phyloP scores from a whole-genome alignment of 805 yeast species.

The Wickerhamiella brachini region DNA sequence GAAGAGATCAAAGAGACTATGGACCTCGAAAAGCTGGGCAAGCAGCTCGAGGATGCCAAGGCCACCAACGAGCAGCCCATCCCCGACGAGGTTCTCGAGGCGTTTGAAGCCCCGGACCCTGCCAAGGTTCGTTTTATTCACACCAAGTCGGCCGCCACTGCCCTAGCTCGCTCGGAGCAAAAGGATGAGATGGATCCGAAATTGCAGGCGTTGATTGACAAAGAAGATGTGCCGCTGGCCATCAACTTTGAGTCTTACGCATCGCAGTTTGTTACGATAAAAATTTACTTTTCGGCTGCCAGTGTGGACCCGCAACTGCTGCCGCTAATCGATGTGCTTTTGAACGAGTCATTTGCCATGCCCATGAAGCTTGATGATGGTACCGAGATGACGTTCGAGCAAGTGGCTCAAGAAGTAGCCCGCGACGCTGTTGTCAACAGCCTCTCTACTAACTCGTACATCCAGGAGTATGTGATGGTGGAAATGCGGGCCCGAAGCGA shows the following conservation, averaged over 20 bases:
- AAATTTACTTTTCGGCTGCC: conserved; percentile 44
- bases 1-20: conserved; percentile 36
- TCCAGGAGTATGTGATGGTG: conserved; percentile 53
- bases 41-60: conserved; percentile 47
- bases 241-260: conserved; percentile 67
- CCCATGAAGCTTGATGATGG: conserved; percentile 59
- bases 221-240: conserved; percentile 41
- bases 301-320: conserved; percentile 38
- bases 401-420: conserved; percentile 60
- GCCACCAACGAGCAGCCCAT: conserved; percentile 58
- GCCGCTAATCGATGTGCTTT: conserved; percentile 48
- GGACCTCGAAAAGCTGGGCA: conserved; percentile 42
- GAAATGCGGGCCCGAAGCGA: conserved; percentile 45
- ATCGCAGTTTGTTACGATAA: conserved; percentile 65
- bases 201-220: conserved; percentile 16
- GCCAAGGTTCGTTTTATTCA: conserved; percentile 56
- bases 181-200: conserved; percentile 4
- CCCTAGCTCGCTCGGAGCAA: conserved; percentile 25
- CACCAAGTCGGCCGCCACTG: conserved; percentile 51
- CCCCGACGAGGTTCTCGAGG: conserved; percentile 48
- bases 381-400: conserved; percentile 46
- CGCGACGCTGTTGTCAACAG: conserved; percentile 49
- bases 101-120: conserved; percentile 64
- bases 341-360: conserved; percentile 54
- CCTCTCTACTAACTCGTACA: conserved; percentile 44